Base-by-base conservation (phyloP, 1,284 basidiomycete genomes). In the Apiotrichum siamense region DNA sequence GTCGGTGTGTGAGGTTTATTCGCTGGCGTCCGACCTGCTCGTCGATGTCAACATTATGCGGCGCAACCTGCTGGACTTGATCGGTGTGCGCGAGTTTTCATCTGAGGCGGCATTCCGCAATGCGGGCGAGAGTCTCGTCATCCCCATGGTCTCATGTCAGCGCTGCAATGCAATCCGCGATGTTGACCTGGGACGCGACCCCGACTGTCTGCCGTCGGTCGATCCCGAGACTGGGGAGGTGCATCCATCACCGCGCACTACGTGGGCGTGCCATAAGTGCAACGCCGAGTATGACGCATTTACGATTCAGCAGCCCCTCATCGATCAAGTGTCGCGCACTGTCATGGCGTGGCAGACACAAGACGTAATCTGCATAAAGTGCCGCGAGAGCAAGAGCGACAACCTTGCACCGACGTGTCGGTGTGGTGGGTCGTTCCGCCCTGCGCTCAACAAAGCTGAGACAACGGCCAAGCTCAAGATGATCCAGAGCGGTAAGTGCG, bases 151-250 rank as follows among this genome's bases (percentile, higher is more conserved):
- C 24, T 87, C 93, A 24, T 98, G 96, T 72, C 82, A 81, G 47
- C 83, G 86, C 64, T 99, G 96, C 76, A 93, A 93, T 71, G 78
- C 81, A 21, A 81, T 94, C 54, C 83, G 88, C 18, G 90, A 93
- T 70, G 87, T 98, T 60, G 94, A 98, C 70, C 86, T 97, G 60
- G 96, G 92, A 68, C 82, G 93, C n/a, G 93, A 97, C 70, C 79
- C 84, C 7, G 88, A 92, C 57, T 80, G 96, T 37, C 77, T 91
- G 44, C 85, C 87, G 0, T 49, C 58, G 13, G 61, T 66, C 17
- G 67, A 72, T 38, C 61, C 65, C 0, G 63, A 59, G 20, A 62
- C 61, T 7, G 62, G 66, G 2, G 65, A 66, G 36, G 46, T 65
- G 36, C 40, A 65, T 11, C 78, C 59, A 67, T 67, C 78, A 27